Conservation (phyloP, 1,139 yeast genomes). For the Geotrichum histeridarum region DNA sequence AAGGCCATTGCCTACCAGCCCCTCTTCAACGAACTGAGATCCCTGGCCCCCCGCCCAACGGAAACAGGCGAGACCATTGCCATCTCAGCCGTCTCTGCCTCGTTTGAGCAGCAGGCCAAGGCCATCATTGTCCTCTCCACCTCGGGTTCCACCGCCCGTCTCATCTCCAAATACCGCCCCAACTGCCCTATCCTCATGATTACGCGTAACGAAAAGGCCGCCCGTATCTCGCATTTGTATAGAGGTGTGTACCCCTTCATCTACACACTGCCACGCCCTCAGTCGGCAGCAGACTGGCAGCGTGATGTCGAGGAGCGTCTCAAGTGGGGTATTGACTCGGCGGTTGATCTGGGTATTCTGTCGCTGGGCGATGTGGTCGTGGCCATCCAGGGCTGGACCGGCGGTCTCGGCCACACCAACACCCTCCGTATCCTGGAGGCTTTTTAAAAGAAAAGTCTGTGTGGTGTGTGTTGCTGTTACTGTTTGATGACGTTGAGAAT, state of each 20-base stretch:
- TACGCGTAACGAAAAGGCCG: slow-evolving; percentile 88
- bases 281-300: slow-evolving; percentile 69
- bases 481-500: no score
- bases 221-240: slow-evolving; percentile 92
- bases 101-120: slow-evolving; percentile 93
- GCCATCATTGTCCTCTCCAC: slow-evolving; percentile 96
- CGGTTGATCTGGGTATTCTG: slow-evolving; percentile 80
- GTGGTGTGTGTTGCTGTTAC: neutral
- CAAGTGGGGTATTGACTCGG: slow-evolving; percentile 89
- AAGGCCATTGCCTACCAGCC: slow-evolving; percentile 90
- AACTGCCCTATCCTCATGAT: slow-evolving; percentile 96
- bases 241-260: slow-evolving; percentile 98
- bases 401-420: slow-evolving; percentile 98
- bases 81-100: slow-evolving; percentile 92
- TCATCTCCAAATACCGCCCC: slow-evolving; percentile 96
- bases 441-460: no score
- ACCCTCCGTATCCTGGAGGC: slow-evolving; percentile 65
- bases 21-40: slow-evolving; percentile 82
- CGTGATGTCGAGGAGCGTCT: slow-evolving; percentile 94
- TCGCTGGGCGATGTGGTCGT: slow-evolving; percentile 84
- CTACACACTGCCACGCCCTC: slow-evolving; percentile 60
- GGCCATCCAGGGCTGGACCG: slow-evolving; percentile 98
- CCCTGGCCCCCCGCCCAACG: slow-evolving; percentile 81
- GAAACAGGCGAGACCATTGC: slow-evolving; percentile 96
- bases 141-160: slow-evolving; percentile 91